These are phyloP conservation scores for Tephrocybe sp. DNA, from an alignment of 768 basidiomycete genomes.

Conservation along the genomic window DNA sequence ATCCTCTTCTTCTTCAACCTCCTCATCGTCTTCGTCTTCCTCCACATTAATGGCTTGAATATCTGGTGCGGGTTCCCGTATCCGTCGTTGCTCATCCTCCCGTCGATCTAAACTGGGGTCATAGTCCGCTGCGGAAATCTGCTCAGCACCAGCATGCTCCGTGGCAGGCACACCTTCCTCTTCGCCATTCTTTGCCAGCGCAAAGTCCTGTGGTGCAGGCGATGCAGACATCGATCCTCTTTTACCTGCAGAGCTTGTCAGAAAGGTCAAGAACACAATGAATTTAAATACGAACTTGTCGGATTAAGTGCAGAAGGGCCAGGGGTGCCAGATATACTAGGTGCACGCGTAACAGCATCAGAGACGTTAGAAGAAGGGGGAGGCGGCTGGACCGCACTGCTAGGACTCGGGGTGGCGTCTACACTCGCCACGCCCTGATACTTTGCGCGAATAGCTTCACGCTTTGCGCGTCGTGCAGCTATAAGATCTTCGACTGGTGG, in stretches of 20 bases:
- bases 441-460: constrained; percentile 80
- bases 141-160: constrained; percentile 51
- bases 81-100: constrained; percentile 77
- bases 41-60: constrained; percentile 33
- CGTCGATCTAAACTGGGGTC: constrained; percentile 74
- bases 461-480: constrained; percentile 65
- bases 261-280: constrained; percentile 9
- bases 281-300: constrained; percentile 12
- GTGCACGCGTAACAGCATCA: constrained; percentile 59
- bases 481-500: constrained; percentile 61
- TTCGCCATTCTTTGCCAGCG: constrained; percentile 65
- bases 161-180: constrained; percentile 43
- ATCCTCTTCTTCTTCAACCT: constrained; percentile 78
- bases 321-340: constrained; percentile 39
- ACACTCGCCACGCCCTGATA: constrained; percentile 51
- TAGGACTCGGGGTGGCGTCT: constrained; percentile 56
- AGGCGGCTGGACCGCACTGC: constrained; percentile 77
- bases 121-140: constrained; percentile 91
- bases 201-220: constrained; percentile 58
- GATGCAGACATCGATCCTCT: constrained; percentile 56
- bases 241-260: constrained; percentile 31
- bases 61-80: constrained; percentile 37
- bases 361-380: constrained; percentile 53
- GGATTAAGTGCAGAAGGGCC: constrained; percentile 14
- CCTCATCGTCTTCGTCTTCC: constrained; percentile 55